Conservation (phyloP, 75 land plant genomes). For the Adiantum capillusveneris region DNA sequence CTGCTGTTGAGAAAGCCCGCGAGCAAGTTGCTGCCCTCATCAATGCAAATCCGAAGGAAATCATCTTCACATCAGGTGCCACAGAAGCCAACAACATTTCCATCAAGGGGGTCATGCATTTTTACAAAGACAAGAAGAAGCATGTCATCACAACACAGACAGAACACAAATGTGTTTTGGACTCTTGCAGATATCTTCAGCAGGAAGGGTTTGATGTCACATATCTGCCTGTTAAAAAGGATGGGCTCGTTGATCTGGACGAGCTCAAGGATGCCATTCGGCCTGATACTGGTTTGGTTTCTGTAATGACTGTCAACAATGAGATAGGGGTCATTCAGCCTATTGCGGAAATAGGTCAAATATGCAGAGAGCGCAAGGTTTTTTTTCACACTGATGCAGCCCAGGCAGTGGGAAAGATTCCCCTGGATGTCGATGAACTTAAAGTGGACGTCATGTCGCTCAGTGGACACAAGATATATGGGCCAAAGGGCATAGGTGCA, state of each 20-base stretch:
- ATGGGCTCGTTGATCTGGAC: conserved; percentile 73
- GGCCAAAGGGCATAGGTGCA: conserved; percentile 94
- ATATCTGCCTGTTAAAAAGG: conserved; percentile 75
- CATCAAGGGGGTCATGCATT: conserved; percentile 88
- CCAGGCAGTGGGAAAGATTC: conserved; percentile 89
- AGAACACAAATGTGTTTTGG: conserved; percentile 98
- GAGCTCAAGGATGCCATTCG: conserved; percentile 49
- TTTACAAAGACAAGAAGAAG: conserved; percentile 66
- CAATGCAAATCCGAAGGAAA: conserved; percentile 71
- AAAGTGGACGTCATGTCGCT: conserved; percentile 81
- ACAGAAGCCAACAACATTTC: conserved; percentile 96
- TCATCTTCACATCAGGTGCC: conserved; percentile 91
- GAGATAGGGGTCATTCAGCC: conserved; percentile 99
- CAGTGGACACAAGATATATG: conserved; percentile 94
- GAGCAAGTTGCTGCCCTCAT: conserved; percentile 65
- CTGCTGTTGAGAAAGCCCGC: conserved; percentile 87
- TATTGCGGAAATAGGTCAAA: conserved; percentile 68
- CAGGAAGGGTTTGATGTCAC: conserved; percentile 97
- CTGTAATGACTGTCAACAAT: conserved; percentile 91
- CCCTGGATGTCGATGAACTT: conserved; percentile 74
- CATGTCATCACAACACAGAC: conserved; percentile 97
- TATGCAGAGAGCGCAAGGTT: conserved; percentile 56
- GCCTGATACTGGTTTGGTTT: conserved; percentile 85
- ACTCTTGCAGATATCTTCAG: conserved; percentile 90
- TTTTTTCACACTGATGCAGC: conserved; percentile 92